Evolutionary conservation across 768 basidiomycete genomes (phyloP).

Genomic region (Holtermanniella nyarrowii): DNA sequence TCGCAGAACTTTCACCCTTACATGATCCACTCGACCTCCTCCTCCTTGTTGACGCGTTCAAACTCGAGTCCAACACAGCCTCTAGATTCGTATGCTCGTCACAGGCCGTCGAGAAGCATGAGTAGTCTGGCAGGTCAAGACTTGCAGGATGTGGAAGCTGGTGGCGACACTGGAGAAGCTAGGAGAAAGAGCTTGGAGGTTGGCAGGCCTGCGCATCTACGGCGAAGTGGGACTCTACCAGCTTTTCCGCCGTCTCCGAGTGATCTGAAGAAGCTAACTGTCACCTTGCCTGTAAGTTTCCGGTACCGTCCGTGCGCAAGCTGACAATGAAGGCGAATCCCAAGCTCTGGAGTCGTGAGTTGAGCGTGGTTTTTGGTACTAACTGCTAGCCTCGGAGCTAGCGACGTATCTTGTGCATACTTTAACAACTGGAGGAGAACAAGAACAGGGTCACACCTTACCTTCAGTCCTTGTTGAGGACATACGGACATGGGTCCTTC

Average conservation of each 20-base stretch:
- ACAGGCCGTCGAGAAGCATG: constrained; percentile 24
- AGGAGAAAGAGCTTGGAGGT: constrained; percentile 18
- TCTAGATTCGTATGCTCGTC: constrained; percentile 5
- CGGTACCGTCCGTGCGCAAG: background rate
- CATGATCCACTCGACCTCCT: constrained; percentile 27
- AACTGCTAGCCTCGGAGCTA: constrained; percentile 21
- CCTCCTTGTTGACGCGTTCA: constrained; percentile 28
- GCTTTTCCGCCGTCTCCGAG: background rate
- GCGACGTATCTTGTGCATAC: constrained; percentile 22
- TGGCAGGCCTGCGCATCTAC: constrained; percentile 4
- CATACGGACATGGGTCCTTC: constrained; percentile 32
- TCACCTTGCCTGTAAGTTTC: constrained; percentile 20
- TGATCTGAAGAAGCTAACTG: constrained; percentile 8
- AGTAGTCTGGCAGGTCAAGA: constrained; percentile 1
- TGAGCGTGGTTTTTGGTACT: too few relatives aligned
- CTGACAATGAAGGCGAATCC: constrained; percentile 22
- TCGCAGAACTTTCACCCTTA: constrained; percentile 30
- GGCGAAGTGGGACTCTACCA: background rate
- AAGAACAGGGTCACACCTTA: constrained; percentile 19
- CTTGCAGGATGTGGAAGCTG: background rate
- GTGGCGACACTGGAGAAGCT: constrained; percentile 8
- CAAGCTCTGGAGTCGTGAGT: constrained; percentile 24
- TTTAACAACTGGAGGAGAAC: constrained; percentile 24
- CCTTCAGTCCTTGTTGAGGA: constrained; percentile 29
- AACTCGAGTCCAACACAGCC: constrained; percentile 30